Evolutionary conservation across 148 eudicot genomes (phyloP).

Genomic region (Amaranthus hypochondriacus): DNA sequence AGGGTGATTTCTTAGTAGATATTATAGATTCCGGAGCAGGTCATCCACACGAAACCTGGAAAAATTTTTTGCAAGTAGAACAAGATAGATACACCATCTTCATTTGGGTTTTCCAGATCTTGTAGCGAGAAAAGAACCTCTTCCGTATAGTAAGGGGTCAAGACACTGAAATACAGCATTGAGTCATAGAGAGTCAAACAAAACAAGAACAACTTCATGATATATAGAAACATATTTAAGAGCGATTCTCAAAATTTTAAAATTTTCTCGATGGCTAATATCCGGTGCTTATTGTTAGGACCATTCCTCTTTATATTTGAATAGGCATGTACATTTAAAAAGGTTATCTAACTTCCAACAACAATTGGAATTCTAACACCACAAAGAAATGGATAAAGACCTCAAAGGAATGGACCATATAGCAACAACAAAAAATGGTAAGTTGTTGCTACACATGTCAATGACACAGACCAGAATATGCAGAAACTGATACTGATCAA

Average conservation of each 20-base stretch:
- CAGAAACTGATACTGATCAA: too few relatives aligned
- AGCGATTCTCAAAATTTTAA: too few relatives aligned
- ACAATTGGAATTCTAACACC: too few relatives aligned
- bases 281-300: not conserved
- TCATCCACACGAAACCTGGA: conserved; percentile 57
- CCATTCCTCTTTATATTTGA: not conserved
- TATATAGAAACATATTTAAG: not conserved
- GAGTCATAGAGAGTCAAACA: not conserved
- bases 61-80: conserved; percentile 94
- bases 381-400: too few relatives aligned
- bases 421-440: too few relatives aligned
- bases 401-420: too few relatives aligned
- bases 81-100: conserved; percentile 95
- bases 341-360: too few relatives aligned
- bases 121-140: conserved; percentile 85
- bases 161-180: conserved; percentile 47
- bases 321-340: not conserved
- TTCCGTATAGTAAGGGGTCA: conserved; percentile 91
- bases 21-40: conserved; percentile 1
- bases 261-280: not conserved
- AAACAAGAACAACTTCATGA: not conserved
- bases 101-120: conserved; percentile 69
- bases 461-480: too few relatives aligned
- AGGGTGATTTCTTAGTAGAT: too few relatives aligned
- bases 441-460: too few relatives aligned